Conservation (phyloP, 2,329 filamentous ascomycete species). For the Sclerotinia minor region DNA sequence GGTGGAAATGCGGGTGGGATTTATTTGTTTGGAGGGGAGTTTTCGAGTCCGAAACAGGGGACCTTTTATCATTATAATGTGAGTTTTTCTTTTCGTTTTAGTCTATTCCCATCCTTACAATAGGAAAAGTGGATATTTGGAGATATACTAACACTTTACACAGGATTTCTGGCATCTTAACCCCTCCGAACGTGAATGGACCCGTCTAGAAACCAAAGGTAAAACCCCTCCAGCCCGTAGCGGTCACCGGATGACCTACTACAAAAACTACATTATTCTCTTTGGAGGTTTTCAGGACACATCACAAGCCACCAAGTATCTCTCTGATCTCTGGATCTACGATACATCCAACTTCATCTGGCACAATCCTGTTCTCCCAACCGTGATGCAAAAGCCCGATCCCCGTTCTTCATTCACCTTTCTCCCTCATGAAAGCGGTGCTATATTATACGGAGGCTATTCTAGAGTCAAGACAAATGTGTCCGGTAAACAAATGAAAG, state of each 20-base stretch:
- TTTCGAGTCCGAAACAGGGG: conserved; percentile 93
- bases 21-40: conserved; percentile 95
- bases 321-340: conserved; percentile 93
- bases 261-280: conserved; percentile 93
- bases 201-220: conserved; percentile 75
- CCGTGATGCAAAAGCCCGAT: conserved; percentile 84
- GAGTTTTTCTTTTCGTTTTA: conserved; percentile 23
- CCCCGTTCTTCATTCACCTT: conserved; percentile 89
- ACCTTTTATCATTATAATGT: conserved; percentile 98
- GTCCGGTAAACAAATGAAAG: conserved; percentile 63
- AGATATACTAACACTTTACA: not conserved
- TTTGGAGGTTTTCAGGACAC: conserved; percentile 98
- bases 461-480: conserved; percentile 79
- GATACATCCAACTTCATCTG: conserved; percentile 86
- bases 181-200: conserved; percentile 83
- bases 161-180: conserved; percentile 82
- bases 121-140: not conserved
- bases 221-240: conserved; percentile 81
- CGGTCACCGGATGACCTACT: conserved; percentile 94
- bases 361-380: conserved; percentile 73
- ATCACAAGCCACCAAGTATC: conserved; percentile 88
- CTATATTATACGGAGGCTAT: conserved; percentile 90
- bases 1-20: conserved; percentile 79
- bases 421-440: conserved; percentile 84
- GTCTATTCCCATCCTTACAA: not conserved